Evolutionary conservation across 345 rosid genomes (phyloP).

Genomic region (Eucalyptus curtisii): DNA sequence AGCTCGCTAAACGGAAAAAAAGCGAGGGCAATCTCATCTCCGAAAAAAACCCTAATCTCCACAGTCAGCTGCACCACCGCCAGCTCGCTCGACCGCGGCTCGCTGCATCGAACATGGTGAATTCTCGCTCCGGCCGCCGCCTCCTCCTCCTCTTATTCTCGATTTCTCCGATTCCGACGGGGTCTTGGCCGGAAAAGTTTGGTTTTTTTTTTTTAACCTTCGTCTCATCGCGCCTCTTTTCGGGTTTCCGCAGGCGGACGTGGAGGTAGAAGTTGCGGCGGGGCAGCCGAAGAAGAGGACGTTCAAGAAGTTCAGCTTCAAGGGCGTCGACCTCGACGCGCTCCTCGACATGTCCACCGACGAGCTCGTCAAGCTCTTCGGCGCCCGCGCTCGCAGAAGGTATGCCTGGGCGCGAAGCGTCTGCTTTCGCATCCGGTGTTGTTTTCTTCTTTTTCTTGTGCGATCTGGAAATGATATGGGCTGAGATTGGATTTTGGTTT

Average conservation of each 20-base stretch:
- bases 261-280: neutral
- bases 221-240: neutral
- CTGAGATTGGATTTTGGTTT: neutral
- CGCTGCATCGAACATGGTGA: neutral
- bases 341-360: constrained; percentile 31
- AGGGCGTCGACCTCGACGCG: constrained; percentile 38
- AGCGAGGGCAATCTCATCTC: neutral
- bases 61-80: neutral
- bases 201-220: neutral
- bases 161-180: neutral
- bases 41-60: neutral
- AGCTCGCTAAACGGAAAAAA: neutral
- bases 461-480: neutral
- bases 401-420: neutral
- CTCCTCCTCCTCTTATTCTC: neutral
- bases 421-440: neutral
- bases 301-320: constrained; percentile 40
- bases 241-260: neutral
- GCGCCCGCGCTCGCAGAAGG: constrained; percentile 8
- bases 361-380: constrained; percentile 8
- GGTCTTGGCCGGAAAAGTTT: neutral
- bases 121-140: neutral
- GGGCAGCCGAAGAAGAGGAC: constrained; percentile 39
- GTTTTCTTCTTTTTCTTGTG: neutral
- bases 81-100: neutral